Base-by-base conservation (phyloP, 208 protist genomes). In the Wallacemonas sp. region DNA sequence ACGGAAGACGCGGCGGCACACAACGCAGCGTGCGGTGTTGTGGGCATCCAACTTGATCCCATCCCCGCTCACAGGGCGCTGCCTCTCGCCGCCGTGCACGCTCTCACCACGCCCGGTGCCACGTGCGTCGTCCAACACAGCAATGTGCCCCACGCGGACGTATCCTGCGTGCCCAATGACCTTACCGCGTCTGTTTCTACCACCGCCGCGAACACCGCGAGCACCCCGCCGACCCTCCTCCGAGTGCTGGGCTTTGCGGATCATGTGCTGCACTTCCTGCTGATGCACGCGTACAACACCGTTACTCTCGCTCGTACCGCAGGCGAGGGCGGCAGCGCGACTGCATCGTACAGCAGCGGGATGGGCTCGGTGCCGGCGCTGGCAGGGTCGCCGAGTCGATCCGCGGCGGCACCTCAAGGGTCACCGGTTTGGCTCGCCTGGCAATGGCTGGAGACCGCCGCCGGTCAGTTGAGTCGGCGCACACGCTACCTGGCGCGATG, bases 181-280 rank as follows among this genome's bases (percentile, higher is more conserved):
- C n/a, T n/a, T n/a, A n/a, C n/a, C n/a, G n/a, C n/a, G n/a, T n/a
- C n/a, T n/a, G n/a, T n/a, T n/a, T n/a, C 3, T 8, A 10, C 13
- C 26, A 6, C 50, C 50, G 17, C 45, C n/a, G 17, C 45, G 10
- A 0, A 4, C 26, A 19, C 12, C 45, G 21, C 21, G 24, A 53
- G 17, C 21, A n/a, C 6, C 24, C 5, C 42, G 21, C 75, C 75
- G 3, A 81, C 75, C 4, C 61, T 73, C 24, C 45, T 74, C 63
- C 53, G 57, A 17, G 60, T 73, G 37, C 71, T 68, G 8, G 68
- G 81, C 53, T 78, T 85, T 66, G 65, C 75, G 36, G 66, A 62
- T 19, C 65, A 73, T 58, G 68, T 81, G 15, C 64, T 85, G 30
- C 70, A 64, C 59, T 81, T 79, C 55, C 37, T 85, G 30, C 66